phyloP scores from a whole-genome alignment of 306 rosid species.

The Myrica gale region DNA sequence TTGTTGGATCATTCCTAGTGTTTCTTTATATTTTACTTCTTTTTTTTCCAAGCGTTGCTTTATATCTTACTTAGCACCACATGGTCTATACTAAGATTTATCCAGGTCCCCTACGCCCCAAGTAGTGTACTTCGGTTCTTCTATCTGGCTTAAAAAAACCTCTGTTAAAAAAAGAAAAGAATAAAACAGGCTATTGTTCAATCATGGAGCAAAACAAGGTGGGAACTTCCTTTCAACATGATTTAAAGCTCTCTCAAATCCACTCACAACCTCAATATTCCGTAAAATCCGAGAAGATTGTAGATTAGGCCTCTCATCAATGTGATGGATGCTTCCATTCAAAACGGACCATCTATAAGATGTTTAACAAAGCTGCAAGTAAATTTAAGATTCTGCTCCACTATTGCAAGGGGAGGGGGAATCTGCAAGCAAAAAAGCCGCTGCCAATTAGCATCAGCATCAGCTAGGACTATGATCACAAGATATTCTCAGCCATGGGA shows the following conservation, averaged over 20 bases:
- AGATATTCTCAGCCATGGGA: constrained; percentile 4
- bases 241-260: not conserved
- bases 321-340: constrained; percentile 6
- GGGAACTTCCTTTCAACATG: not conserved
- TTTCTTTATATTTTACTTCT: too few species aligned
- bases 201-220: not conserved
- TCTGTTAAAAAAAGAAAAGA: too few species aligned
- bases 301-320: not conserved
- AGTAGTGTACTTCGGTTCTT: too few species aligned
- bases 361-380: not conserved
- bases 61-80: too few species aligned
- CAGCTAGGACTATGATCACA: not conserved
- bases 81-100: too few species aligned
- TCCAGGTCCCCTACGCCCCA: too few species aligned
- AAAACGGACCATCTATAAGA: constrained; percentile 6
- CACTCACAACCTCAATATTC: not conserved
- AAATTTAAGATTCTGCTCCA: constrained; percentile 4
- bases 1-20: too few species aligned
- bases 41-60: too few species aligned
- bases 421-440: constrained; percentile 33
- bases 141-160: too few species aligned
- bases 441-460: constrained; percentile 9
- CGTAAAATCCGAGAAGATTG: not conserved
- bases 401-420: not conserved
- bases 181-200: not conserved